Percentiles rank a stretch among this genome's conserved stretches.
These are phyloP conservation scores for Carnegiea gigantea DNA, from an alignment of 179 eudicot species.

Conservation along the genomic window DNA sequence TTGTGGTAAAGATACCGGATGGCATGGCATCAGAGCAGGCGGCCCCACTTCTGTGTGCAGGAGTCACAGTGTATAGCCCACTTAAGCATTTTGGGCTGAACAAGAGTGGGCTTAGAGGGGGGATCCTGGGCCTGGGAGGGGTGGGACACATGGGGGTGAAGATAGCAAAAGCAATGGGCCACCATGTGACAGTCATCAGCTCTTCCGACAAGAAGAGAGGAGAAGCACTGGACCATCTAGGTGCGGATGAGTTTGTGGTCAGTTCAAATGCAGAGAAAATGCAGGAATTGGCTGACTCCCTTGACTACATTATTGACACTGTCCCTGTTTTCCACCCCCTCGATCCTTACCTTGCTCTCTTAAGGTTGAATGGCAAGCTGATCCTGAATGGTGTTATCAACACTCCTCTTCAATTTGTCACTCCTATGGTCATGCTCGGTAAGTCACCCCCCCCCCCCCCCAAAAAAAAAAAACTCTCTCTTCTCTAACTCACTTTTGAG, in stretches of 20 bases:
- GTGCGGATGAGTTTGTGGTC: conserved; percentile 76
- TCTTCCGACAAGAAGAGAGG: conserved; percentile 73
- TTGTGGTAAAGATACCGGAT: conserved; percentile 80
- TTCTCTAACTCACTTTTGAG: no score
- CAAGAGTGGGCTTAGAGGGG: conserved; percentile 70
- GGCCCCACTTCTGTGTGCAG: conserved; percentile 89
- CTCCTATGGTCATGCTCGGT: conserved; percentile 83
- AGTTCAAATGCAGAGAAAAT: conserved; percentile 67
- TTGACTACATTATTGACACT: conserved; percentile 87
- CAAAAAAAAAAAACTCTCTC: neutral
- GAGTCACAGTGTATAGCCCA: conserved; percentile 91
- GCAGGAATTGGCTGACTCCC: conserved; percentile 58
- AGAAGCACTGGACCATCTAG: conserved; percentile 76
- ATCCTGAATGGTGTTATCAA: conserved; percentile 76
- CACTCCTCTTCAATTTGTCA: conserved; percentile 65
- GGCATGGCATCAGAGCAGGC: conserved; percentile 90
- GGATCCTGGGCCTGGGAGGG: conserved; percentile 86
- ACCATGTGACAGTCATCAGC: conserved; percentile 86
- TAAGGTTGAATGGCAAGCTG: conserved; percentile 73
- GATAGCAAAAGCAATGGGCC: conserved; percentile 94
- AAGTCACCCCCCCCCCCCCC: conserved; percentile 13
- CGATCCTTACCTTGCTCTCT: conserved; percentile 79
- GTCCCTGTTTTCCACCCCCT: conserved; percentile 77
- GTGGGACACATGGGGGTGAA: conserved; percentile 97
- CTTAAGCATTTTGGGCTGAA: conserved; percentile 69